Conservation (phyloP, 2,329 filamentous ascomycete genomes). For the Onygenales sp. region DNA sequence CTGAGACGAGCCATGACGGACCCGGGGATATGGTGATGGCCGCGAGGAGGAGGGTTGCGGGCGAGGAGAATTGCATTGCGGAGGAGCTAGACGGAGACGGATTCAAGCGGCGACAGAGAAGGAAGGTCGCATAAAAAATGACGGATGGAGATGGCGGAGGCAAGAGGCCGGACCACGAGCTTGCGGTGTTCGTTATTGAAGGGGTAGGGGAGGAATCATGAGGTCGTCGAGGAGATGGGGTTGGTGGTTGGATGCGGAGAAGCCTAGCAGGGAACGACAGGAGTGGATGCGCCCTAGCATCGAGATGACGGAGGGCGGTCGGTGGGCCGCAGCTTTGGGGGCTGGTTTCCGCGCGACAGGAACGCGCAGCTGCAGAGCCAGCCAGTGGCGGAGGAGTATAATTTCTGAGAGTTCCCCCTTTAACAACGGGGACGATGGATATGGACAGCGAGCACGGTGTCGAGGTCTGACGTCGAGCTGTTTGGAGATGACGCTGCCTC, state of each 20-base stretch:
- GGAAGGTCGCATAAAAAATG: neutral
- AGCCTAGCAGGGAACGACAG: too few species aligned
- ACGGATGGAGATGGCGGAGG: neutral
- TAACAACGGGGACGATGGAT: neutral
- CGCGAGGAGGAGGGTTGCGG: conserved; percentile 10
- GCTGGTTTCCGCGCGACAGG: too few species aligned
- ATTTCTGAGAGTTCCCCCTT: too few species aligned
- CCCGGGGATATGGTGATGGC: conserved; percentile 16
- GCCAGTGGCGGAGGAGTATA: too few species aligned
- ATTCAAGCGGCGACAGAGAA: neutral
- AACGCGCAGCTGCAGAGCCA: too few species aligned
- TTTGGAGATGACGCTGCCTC: neutral
- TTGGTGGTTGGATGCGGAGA: too few species aligned
- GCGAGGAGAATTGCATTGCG: conserved; percentile 10
- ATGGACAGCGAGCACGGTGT: neutral
- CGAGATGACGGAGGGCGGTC: too few species aligned
- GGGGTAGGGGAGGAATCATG: neutral
- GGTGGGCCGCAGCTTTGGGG: too few species aligned
- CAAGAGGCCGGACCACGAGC: neutral
- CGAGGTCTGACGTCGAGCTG: neutral
- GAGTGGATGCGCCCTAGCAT: too few species aligned
- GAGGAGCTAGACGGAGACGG: conserved; percentile 9
- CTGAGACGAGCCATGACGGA: conserved; percentile 15
- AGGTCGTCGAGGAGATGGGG: neutral
- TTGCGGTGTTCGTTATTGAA: neutral